Base-by-base conservation (phyloP, 768 basidiomycete species). In the Calocybe indica region DNA sequence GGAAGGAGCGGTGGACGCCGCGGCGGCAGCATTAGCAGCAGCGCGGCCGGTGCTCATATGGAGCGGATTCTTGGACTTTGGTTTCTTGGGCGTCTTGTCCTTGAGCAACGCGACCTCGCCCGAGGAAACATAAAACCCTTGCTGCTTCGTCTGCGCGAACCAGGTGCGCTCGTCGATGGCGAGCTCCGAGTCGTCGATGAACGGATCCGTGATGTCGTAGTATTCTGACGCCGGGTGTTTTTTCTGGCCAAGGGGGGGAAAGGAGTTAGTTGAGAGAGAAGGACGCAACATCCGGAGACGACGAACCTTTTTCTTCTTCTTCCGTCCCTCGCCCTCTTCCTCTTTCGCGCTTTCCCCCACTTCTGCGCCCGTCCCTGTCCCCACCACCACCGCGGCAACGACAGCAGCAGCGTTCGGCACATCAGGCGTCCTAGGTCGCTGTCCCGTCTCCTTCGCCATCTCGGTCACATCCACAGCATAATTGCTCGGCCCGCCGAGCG, bases 121-220 rank as follows among this genome's bases (percentile, higher is more conserved):
- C 31, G 79, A 79, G 5, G 86, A 88, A 7, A 97, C 93, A 59
- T 93, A 95, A 71, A 94, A 96, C 1, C 91, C 92, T 49, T 87
- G 83, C 58, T 94, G 91, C 64, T 88, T 91, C 5, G 94, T 95
- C 63, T 91, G 84, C 5, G 88, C 91, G 57, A 93, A 88, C 67
- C 79, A 91, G 2, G 87, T 92, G 5, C 95, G 84, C 60, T 94
- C 83, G 69, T 98, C 94, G 40, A 94, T 69, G 22, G 81, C 84
- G 47, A 95, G 72, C 60, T 98, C 95, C 1, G 92, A 91, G 67
- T 99, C 96, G 73, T 99, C 96, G 60, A 99, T 96, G 70, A 98
- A 98, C 0, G 91, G 88, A 67, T 99, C 96, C 0, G 75, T 69
- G 13, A 84, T 73, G 68, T 99, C 95, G 72, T 99, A 99, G 58